Percentiles rank a stretch among this genome's conserved stretches.
phyloP scores from a whole-genome alignment of 805 yeast species.

The Candida glaebosa region DNA sequence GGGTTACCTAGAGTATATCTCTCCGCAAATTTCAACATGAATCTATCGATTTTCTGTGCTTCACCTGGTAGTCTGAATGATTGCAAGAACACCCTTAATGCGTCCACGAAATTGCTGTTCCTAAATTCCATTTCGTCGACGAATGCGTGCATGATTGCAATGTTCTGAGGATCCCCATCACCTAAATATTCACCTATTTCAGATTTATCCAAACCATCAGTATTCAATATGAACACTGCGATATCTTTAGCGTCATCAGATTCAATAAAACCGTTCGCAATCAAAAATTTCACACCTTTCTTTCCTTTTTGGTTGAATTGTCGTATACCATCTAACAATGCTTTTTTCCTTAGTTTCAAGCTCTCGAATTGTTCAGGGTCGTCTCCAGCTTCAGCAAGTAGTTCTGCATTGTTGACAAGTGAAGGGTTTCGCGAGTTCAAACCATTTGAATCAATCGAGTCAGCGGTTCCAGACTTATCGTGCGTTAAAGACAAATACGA shows the following conservation, averaged over 20 bases:
- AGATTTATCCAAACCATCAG: conserved; percentile 77
- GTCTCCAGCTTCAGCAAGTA: conserved; percentile 42
- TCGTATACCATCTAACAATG: conserved; percentile 70
- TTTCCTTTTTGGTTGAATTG: conserved; percentile 84
- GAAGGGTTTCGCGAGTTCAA: conserved; percentile 26
- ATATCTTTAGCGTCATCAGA: conserved; percentile 61
- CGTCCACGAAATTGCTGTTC: conserved; percentile 70
- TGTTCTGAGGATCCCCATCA: conserved; percentile 74
- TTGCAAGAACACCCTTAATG: conserved; percentile 81
- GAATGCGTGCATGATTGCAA: conserved; percentile 88
- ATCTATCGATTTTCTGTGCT: conserved; percentile 95
- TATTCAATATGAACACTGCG: conserved; percentile 68
- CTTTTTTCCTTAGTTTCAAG: conserved; percentile 78
- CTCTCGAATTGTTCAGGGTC: conserved; percentile 84
- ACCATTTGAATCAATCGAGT: conserved; percentile 23
- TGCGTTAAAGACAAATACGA: conserved; percentile 16
- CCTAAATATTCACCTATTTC: conserved; percentile 90
- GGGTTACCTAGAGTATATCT: conserved; percentile 88
- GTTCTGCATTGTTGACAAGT: conserved; percentile 10
- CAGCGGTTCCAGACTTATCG: conserved; percentile 27
- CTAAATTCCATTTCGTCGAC: conserved; percentile 83
- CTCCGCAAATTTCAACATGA: conserved; percentile 95
- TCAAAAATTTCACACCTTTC: conserved; percentile 64
- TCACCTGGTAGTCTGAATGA: conserved; percentile 95
- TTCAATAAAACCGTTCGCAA: conserved; percentile 60